Conservation (phyloP, 768 basidiomycete genomes). For the Tricholoma flavovirens region DNA sequence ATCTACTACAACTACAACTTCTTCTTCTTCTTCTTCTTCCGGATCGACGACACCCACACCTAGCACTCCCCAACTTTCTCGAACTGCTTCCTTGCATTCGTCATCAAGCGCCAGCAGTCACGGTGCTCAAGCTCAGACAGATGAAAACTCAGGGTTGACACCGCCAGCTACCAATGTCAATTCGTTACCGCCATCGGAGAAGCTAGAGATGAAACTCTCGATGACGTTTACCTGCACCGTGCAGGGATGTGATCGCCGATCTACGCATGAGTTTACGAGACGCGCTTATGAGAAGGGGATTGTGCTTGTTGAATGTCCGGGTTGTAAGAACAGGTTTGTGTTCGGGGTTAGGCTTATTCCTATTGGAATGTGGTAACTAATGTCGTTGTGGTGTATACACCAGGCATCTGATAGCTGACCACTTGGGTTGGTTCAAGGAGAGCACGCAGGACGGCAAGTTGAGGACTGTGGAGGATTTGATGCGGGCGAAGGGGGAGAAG, state of each 20-base stretch:
- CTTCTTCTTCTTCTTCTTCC: conserved; percentile 1
- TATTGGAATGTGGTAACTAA: conserved; percentile 1
- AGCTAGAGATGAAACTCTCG: conserved; percentile 56
- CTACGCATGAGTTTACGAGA: conserved; percentile 83
- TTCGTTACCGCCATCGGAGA: conserved; percentile 31
- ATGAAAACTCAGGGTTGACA: conserved; percentile 1
- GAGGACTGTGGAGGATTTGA: conserved; percentile 77
- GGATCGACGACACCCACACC: background rate
- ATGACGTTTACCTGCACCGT: conserved; percentile 89
- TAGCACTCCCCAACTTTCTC: background rate
- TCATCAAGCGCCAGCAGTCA: background rate
- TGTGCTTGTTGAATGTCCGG: conserved; percentile 88
- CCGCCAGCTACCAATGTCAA: conserved; percentile 9
- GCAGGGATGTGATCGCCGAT: conserved; percentile 61
- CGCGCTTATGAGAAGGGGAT: conserved; percentile 83
- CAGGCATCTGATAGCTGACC: conserved; percentile 87
- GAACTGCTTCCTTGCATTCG: background rate
- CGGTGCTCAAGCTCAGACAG: background rate
- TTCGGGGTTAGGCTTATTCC: conserved; percentile 7
- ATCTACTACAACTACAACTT: background rate
- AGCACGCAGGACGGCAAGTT: conserved; percentile 65
- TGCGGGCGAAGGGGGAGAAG: conserved; percentile 72
- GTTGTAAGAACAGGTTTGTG: conserved; percentile 83
- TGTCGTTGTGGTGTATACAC: background rate
- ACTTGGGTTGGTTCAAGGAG: conserved; percentile 90